Evolutionary conservation across 257 asterid genomes (phyloP).

Genomic region (Salvia rosmarinus): DNA sequence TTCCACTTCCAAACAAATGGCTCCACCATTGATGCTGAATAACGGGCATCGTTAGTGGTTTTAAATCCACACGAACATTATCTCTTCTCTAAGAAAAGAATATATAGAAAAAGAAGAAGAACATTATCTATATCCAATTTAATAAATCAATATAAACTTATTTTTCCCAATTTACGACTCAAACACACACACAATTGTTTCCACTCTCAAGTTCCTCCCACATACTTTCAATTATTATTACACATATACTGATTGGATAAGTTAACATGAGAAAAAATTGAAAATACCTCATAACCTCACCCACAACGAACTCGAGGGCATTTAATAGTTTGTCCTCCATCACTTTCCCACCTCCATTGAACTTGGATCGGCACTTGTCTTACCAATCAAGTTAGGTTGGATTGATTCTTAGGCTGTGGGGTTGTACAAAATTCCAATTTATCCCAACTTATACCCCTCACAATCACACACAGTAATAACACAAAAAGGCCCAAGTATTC

Average conservation of each 20-base stretch:
- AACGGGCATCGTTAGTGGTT: conserved; percentile 37
- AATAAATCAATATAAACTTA: neutral
- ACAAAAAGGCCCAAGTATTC: conserved; percentile 12
- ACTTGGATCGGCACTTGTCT: conserved; percentile 45
- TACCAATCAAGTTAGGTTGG: conserved; percentile 45
- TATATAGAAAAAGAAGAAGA: neutral
- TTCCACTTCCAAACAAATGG: conserved; percentile 42
- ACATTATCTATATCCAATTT: conserved; percentile 24
- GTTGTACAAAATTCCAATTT: conserved; percentile 23
- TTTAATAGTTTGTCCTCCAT: conserved; percentile 32
- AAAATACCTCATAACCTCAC: neutral
- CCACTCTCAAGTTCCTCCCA: neutral
- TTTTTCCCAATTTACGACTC: neutral
- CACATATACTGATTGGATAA: too few species aligned
- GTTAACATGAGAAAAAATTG: neutral
- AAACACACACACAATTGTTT: neutral
- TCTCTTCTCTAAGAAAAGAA: conserved; percentile 31
- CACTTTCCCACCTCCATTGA: conserved; percentile 28
- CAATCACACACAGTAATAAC: conserved; percentile 13
- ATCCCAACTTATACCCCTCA: conserved; percentile 36
- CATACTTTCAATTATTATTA: too few species aligned
- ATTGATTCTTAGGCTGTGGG: conserved; percentile 30
- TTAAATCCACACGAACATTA: conserved; percentile 45
- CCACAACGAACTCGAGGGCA: conserved; percentile 22
- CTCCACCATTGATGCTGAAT: conserved; percentile 57